These are phyloP conservation scores for Paracamarosporium sp. DNA, from an alignment of 2,329 filamentous ascomycete species.

Conservation along the genomic window DNA sequence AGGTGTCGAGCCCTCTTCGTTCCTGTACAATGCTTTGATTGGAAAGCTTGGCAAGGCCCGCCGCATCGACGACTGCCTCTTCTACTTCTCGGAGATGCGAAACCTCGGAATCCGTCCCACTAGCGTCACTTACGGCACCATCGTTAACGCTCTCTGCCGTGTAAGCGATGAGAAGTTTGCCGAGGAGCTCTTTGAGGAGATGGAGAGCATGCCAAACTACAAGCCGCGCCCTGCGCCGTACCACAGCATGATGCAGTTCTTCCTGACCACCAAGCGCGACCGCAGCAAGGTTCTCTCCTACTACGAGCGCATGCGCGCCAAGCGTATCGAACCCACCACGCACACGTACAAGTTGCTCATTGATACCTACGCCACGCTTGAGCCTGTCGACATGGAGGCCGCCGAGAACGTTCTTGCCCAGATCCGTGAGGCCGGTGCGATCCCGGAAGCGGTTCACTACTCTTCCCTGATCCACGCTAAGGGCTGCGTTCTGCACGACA, in stretches of 20 bases:
- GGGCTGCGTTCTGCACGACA: slow-evolving; percentile 91
- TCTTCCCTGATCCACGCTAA: slow-evolving; percentile 95
- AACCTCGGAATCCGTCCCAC: slow-evolving; percentile 90
- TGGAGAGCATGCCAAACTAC: slow-evolving; percentile 99
- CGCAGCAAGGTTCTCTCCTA: slow-evolving; percentile 92
- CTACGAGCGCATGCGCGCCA: slow-evolving; percentile 91
- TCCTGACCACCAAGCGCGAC: slow-evolving; percentile 96
- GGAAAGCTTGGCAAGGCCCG: slow-evolving; percentile 98
- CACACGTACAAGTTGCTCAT: slow-evolving; percentile 98
- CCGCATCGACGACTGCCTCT: slow-evolving; percentile 96
- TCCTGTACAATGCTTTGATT: slow-evolving; percentile 97
- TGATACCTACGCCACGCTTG: slow-evolving; percentile 91
- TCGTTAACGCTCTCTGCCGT: slow-evolving; percentile 96
- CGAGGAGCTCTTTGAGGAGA: slow-evolving; percentile 97
- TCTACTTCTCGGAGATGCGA: slow-evolving; percentile 98
- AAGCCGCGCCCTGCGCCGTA: slow-evolving; percentile 96
- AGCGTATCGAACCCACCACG: slow-evolving; percentile 86
- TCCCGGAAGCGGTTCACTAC: slow-evolving; percentile 92
- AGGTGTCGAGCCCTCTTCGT: slow-evolving; percentile 93
- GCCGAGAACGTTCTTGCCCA: slow-evolving; percentile 82
- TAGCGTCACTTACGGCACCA: slow-evolving; percentile 96
- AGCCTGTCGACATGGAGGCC: slow-evolving; percentile 86
- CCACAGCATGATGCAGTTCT: slow-evolving; percentile 99
- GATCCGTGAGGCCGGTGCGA: slow-evolving; percentile 76
- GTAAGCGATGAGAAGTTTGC: slow-evolving; percentile 98